A percentile compares a stretch with the other conserved stretches of the same genome.
These are phyloP conservation scores for Claviceps lovelessii DNA, from an alignment of 2,329 filamentous ascomycete species.

Conservation along the genomic window DNA sequence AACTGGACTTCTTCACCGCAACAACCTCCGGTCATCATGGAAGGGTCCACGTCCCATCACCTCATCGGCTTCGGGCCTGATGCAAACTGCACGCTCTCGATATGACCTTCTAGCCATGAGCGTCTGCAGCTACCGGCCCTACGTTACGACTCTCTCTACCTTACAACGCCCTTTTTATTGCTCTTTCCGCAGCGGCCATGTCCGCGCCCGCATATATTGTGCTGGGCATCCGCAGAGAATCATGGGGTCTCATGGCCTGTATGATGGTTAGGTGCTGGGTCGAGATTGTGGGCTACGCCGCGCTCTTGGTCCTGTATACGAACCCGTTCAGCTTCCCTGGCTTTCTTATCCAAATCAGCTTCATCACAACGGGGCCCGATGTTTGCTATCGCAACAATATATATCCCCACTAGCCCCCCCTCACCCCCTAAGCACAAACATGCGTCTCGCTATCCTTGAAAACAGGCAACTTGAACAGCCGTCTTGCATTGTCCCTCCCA, in stretches of 20 bases:
- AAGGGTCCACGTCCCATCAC: constrained; percentile 1
- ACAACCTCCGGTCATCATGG: not conserved
- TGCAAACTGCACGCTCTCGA: constrained; percentile 34
- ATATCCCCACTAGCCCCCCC: too few relatives aligned
- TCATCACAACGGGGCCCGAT: constrained; percentile 32
- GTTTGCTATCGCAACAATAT: constrained; percentile 44
- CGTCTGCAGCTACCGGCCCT: constrained; percentile 33
- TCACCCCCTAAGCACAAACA: not conserved
- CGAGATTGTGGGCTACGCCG: constrained; percentile 49
- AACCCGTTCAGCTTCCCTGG: constrained; percentile 43
- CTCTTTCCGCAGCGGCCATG: constrained; percentile 32
- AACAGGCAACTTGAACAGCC: constrained; percentile 22
- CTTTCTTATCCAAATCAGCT: constrained; percentile 51
- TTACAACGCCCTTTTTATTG: constrained; percentile 28
- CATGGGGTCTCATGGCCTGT: constrained; percentile 29
- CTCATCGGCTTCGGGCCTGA: constrained; percentile 28
- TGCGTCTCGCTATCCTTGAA: constrained; percentile 17
- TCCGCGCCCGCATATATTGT: constrained; percentile 24
- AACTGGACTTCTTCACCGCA: too few relatives aligned
- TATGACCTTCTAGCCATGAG: constrained; percentile 32
- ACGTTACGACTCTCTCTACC: too few relatives aligned
- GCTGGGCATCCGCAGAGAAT: constrained; percentile 27
- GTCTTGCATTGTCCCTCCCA: constrained; percentile 29
- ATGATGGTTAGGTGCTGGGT: constrained; percentile 40
- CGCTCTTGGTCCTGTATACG: constrained; percentile 38